Evolutionary conservation across 768 basidiomycete genomes (phyloP).

Genomic region (Lactarius psammicola): DNA sequence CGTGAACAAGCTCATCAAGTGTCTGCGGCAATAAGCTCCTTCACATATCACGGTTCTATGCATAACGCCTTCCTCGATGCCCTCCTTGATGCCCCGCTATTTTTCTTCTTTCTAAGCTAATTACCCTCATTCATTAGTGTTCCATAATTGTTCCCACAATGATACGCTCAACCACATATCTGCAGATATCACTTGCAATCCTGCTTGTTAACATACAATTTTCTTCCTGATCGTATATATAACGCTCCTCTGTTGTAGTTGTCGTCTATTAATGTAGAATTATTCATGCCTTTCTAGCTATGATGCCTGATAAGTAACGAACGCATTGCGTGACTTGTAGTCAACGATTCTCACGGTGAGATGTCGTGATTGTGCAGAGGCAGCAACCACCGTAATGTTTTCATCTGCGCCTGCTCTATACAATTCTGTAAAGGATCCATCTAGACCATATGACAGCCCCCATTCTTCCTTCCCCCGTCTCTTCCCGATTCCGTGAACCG

Average conservation of each 20-base stretch:
- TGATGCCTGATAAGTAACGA: no score
- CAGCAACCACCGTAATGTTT: no score
- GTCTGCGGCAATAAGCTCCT: constrained; percentile 28
- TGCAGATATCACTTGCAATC: constrained; percentile 1
- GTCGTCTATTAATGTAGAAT: constrained; percentile 1
- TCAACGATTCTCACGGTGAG: no score
- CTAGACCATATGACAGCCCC: no score
- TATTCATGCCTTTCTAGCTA: not conserved
- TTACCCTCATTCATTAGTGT: no score
- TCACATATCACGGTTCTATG: no score
- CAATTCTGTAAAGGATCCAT: no score
- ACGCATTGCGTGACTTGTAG: no score
- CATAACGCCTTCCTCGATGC: no score
- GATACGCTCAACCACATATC: constrained; percentile 5
- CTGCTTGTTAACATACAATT: not conserved
- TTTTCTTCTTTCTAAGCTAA: not conserved
- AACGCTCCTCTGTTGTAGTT: not conserved
- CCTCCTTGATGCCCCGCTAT: not conserved
- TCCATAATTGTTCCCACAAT: constrained; percentile 5
- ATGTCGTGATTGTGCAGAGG: not conserved
- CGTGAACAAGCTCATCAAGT: constrained; percentile 43
- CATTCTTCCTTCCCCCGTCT: no score
- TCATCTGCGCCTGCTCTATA: not conserved
- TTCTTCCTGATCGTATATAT: not conserved
- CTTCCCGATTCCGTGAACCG: no score